A percentile compares a stretch with the other conserved stretches of the same genome.
Conservation (phyloP, 495 filamentous ascomycete species). For the Parmelia sp. region DNA sequence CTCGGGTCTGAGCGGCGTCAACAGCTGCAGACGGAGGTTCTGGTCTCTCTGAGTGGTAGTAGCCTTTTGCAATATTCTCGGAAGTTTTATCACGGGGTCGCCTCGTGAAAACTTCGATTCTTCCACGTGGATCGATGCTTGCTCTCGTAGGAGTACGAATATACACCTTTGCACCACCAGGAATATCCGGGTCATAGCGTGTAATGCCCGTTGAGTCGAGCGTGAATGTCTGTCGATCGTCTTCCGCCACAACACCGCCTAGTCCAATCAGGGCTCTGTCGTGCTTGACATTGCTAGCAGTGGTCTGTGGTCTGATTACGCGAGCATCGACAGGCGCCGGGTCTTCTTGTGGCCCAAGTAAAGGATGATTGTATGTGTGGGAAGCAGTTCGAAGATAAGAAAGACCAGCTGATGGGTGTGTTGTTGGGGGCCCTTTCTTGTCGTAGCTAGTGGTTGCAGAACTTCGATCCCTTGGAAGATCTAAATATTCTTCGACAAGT, state of each 20-base stretch:
- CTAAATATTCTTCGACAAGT: constrained; percentile 43
- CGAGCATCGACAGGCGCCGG: constrained; percentile 62
- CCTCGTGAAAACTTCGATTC: constrained; percentile 44
- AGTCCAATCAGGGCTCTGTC: constrained; percentile 43
- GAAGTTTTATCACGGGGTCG: constrained; percentile 39
- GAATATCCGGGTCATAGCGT: constrained; percentile 50
- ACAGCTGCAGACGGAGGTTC: neutral
- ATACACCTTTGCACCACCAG: constrained; percentile 63
- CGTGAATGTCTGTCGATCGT: constrained; percentile 25
- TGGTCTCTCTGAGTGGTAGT: neutral
- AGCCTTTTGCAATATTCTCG: constrained; percentile 44
- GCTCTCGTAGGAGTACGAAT: constrained; percentile 49
- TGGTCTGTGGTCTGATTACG: constrained; percentile 42
- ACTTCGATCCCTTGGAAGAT: constrained; percentile 34
- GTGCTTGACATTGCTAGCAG: neutral
- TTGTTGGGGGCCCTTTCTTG: constrained; percentile 61
- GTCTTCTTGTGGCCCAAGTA: constrained; percentile 66
- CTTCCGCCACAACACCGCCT: constrained; percentile 46
- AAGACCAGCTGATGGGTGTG: constrained; percentile 87
- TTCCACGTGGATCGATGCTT: constrained; percentile 53
- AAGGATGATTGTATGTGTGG: constrained; percentile 69
- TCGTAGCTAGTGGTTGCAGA: constrained; percentile 39
- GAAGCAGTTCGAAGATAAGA: constrained; percentile 71
- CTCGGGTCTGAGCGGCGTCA: constrained; percentile 7
- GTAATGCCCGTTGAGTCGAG: constrained; percentile 33